Conservation (phyloP, 2,329 filamentous ascomycete species). For the Fusarium pseudograminearum region DNA sequence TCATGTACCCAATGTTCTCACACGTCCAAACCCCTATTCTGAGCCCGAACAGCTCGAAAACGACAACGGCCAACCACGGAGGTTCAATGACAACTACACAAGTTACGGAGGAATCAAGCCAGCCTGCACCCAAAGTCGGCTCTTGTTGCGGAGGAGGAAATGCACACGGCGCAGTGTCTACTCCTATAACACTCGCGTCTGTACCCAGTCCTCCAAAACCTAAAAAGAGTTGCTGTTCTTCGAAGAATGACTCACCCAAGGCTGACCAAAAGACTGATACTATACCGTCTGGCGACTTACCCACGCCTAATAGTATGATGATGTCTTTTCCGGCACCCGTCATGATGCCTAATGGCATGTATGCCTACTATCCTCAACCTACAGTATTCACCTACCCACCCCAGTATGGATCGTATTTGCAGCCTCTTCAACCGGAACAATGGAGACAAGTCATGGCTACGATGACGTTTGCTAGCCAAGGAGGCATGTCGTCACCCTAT, state of each 20-base stretch:
- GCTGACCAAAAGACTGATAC: slow-evolving; percentile 34
- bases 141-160: slow-evolving; percentile 55
- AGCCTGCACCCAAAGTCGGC: slow-evolving; percentile 41
- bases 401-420: slow-evolving; percentile 66
- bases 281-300: slow-evolving; percentile 35
- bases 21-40: slow-evolving; percentile 46
- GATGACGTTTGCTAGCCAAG: slow-evolving; percentile 54
- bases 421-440: slow-evolving; percentile 66
- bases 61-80: slow-evolving; percentile 38
- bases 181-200: slow-evolving; percentile 28
- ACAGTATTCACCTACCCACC: slow-evolving; percentile 66
- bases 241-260: slow-evolving; percentile 40
- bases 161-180: slow-evolving; percentile 12
- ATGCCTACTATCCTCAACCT: slow-evolving; percentile 57
- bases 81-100: slow-evolving; percentile 39
- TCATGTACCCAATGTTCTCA: slow-evolving; percentile 52
- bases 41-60: slow-evolving; percentile 31
- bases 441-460: slow-evolving; percentile 63
- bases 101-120: slow-evolving; percentile 19
- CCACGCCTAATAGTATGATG: slow-evolving; percentile 49
- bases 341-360: slow-evolving; percentile 55
- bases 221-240: slow-evolving; percentile 51
- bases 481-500: slow-evolving; percentile 47
- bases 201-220: slow-evolving; percentile 33
- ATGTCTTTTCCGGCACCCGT: slow-evolving; percentile 54